phyloP scores from a whole-genome alignment of 192 early-diverging fungal genomes.

The Backusella sp. region DNA sequence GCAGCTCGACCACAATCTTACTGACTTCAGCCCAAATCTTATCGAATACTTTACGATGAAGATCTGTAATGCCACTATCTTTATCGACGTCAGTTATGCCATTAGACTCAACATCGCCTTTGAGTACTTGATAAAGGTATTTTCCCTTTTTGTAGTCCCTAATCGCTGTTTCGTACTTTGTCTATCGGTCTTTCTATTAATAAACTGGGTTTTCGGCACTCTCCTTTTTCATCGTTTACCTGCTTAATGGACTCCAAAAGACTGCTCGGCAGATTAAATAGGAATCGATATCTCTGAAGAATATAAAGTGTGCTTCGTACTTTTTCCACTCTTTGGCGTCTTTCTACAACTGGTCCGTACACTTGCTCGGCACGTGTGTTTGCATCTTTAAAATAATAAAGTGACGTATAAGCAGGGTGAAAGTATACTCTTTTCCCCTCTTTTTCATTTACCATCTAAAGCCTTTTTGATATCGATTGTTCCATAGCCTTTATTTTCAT shows the following conservation, averaged over 20 bases:
- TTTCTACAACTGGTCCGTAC: conserved; percentile 83
- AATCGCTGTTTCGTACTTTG: conserved; percentile 86
- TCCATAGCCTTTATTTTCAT: conserved; percentile 78
- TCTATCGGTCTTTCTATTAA: conserved; percentile 31
- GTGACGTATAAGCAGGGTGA: not conserved
- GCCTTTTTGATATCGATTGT: conserved; percentile 67
- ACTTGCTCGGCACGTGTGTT: conserved; percentile 72
- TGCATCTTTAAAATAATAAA: conserved; percentile 43
- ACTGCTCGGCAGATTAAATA: conserved; percentile 92
- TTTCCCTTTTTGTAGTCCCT: conserved; percentile 97
- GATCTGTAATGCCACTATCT: conserved; percentile 29
- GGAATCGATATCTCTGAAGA: conserved; percentile 96
- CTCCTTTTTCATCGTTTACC: conserved; percentile 37
- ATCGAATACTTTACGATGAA: conserved; percentile 79
- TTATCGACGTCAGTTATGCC: not conserved
- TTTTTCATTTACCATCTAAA: conserved; percentile 53
- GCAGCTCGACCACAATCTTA: conserved; percentile 70
- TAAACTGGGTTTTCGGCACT: not conserved
- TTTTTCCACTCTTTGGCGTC: conserved; percentile 84
- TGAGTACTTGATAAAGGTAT: conserved; percentile 64
- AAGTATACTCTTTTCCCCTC: not conserved
- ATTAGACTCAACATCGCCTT: conserved; percentile 16
- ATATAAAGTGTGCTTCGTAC: conserved; percentile 86
- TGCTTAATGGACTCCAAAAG: conserved; percentile 81
- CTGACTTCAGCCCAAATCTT: conserved; percentile 94